phyloP scores from a whole-genome alignment of 495 filamentous ascomycete species.

The Podospora australis region DNA sequence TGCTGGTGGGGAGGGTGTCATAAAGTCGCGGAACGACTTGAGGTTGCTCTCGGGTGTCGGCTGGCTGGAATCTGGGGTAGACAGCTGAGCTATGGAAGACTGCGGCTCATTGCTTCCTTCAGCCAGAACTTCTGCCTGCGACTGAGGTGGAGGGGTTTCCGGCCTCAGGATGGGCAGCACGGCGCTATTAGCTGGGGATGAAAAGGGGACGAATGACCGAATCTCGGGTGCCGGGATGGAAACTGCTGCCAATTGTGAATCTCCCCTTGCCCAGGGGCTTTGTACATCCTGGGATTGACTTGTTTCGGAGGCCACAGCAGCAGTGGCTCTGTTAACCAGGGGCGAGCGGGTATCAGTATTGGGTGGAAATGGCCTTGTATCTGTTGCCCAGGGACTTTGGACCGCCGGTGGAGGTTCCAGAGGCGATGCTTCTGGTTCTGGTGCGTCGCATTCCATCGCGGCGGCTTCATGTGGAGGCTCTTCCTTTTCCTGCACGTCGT shows the following conservation, averaged over 20 bases:
- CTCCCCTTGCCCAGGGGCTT: slow-evolving; percentile 14
- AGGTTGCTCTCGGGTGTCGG: slow-evolving; percentile 20
- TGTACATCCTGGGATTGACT: background rate
- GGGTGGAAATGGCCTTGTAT: slow-evolving; percentile 3
- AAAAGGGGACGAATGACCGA: slow-evolving; percentile 10
- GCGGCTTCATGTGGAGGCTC: no score
- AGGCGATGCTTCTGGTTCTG: no score
- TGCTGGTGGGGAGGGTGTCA: slow-evolving; percentile 21
- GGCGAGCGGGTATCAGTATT: background rate
- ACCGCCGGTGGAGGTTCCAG: background rate
- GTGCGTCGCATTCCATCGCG: no score
- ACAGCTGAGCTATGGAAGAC: slow-evolving; percentile 4
- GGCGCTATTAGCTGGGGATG: slow-evolving; percentile 16
- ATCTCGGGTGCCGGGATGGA: background rate
- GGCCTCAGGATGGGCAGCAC: slow-evolving; percentile 5
- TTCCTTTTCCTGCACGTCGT: no score
- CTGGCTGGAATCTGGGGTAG: slow-evolving; percentile 22
- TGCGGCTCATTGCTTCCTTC: slow-evolving; percentile 8
- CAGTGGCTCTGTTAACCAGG: background rate
- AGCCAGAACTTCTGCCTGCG: background rate
- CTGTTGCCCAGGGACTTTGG: slow-evolving; percentile 22
- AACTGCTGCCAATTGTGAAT: slow-evolving; percentile 4
- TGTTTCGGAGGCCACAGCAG: background rate
- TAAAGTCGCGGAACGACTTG: slow-evolving; percentile 26
- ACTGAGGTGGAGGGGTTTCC: background rate